Percentiles rank a stretch among this genome's conserved stretches.
phyloP scores from a whole-genome alignment of 208 protist genomes.

The Leishmania gerbilli region DNA sequence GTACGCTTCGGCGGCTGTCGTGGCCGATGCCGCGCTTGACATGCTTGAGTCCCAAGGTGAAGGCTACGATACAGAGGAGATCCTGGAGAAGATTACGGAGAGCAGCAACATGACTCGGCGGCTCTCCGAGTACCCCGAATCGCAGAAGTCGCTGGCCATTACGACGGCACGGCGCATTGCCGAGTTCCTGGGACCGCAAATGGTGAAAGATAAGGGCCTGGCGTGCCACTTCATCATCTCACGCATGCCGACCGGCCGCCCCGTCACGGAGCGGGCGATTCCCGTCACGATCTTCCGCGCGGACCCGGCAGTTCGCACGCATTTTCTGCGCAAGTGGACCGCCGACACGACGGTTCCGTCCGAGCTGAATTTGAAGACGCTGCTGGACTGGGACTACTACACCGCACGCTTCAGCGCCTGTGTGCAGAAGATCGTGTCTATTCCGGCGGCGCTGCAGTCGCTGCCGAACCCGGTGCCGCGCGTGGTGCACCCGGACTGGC shows the following conservation, averaged over 20 bases:
- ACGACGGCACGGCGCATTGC: slow-evolving; percentile 97
- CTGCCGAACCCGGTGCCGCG: slow-evolving; percentile 97
- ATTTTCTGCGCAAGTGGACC: slow-evolving; percentile 97
- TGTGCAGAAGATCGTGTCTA: slow-evolving; percentile 99
- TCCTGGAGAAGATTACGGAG: slow-evolving; percentile 98
- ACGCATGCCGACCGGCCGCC: slow-evolving; percentile 92
- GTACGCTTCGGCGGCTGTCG: slow-evolving; percentile 95
- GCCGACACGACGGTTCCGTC: slow-evolving; percentile 67
- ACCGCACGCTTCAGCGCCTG: slow-evolving; percentile 94
- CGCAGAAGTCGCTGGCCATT: slow-evolving; percentile 98
- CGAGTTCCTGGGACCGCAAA: slow-evolving; percentile 98
- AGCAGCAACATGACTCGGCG: slow-evolving; percentile 96
- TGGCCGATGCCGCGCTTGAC: slow-evolving; percentile 98
- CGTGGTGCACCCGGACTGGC: slow-evolving; percentile 98
- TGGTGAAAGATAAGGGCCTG: slow-evolving; percentile 98
- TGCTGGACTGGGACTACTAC: slow-evolving; percentile 99
- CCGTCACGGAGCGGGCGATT: slow-evolving; percentile 98
- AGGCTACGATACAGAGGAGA: slow-evolving; percentile 94
- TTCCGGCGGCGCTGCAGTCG: slow-evolving; percentile 98
- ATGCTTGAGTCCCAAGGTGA: slow-evolving; percentile 93
- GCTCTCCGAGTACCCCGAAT: slow-evolving; percentile 96
- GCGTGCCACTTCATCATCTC: slow-evolving; percentile 98
- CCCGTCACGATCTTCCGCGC: slow-evolving; percentile 97
- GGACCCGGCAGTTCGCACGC: slow-evolving; percentile 81
- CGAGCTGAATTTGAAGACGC: slow-evolving; percentile 78